Evolutionary conservation across 495 filamentous ascomycete genomes (phyloP), one percentile per base, ranked within the genome.

Genomic region (Oidiodendron maius): DNA sequence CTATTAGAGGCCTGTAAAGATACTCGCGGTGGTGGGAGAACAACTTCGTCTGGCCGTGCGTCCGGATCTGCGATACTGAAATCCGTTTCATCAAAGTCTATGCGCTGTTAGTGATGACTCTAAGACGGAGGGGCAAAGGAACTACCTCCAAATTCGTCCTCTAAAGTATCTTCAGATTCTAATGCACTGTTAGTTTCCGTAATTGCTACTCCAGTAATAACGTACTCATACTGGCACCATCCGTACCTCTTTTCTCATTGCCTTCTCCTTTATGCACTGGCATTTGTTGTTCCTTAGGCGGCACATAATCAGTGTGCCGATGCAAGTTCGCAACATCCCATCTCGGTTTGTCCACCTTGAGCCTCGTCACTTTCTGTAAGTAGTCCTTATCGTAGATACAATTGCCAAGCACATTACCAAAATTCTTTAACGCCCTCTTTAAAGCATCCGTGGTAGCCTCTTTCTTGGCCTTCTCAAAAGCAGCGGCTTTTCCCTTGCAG

Each of bases 301-400:
- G 51, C n/a, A 66, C 78, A 64, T 71, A 90, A 55, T 89, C 81
- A 5, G 80, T 73, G 64, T 93, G 90, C 28, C 90, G 76, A 66
- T 96, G 82, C 13, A 96, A 71, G n/a, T 82, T 81, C 3, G 77
- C 77, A 22, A 80, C 72, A 55, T 89, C 80, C 72, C 87, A 91
- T 65, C 75, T 87, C 11, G 75, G 70, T 60, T 85, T 64, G 16
- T 56, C 67, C 21, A 77, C 74, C 68, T 89, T 96, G 40, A 97
- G 66, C 67, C 86, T 94, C 4, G 81, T 83, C 10, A 96, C 84
- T 61, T 87, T 88, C 28, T 76, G 66, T 48, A 97, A 67, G 64
- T 95, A 98, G 38, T 91, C 80, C 60, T 96, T 96, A 63, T 98
- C 93, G 70, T 97, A 96, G 46, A 98, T 80, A 68, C 93, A 98